Evolutionary conservation across 208 protist genomes (phyloP).

Genomic region (Wallacemonas collosoma): DNA sequence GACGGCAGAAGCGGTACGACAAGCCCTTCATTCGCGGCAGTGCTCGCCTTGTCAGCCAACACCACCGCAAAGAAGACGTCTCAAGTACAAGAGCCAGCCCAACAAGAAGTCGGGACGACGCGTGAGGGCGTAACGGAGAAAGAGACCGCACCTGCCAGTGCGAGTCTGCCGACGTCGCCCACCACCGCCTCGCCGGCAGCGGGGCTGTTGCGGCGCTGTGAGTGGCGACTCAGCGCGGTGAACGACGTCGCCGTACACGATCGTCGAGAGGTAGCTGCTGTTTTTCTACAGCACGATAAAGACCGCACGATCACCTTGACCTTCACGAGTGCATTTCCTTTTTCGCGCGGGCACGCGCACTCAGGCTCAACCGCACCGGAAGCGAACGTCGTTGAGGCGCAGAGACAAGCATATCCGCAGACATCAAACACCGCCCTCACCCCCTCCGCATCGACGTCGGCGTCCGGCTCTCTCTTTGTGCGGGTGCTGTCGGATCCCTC

Average conservation of each 20-base stretch:
- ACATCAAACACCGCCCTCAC: too few species aligned
- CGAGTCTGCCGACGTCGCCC: too few species aligned
- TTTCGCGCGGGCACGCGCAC: not conserved
- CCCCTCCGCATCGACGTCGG: not conserved
- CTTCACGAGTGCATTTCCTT: conserved; percentile 21
- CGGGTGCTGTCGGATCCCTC: not conserved
- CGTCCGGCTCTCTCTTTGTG: not conserved
- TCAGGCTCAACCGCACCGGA: not conserved
- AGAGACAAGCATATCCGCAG: not conserved
- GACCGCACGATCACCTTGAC: conserved; percentile 24
- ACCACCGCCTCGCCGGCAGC: too few species aligned
- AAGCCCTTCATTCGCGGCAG: not conserved
- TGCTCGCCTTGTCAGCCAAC: not conserved
- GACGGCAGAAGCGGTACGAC: not conserved
- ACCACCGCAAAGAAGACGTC: not conserved
- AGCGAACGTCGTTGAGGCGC: not conserved
- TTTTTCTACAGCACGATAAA: conserved; percentile 27
- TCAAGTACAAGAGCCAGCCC: too few species aligned
- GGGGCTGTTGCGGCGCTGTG: conserved; percentile 20
- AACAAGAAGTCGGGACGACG: not conserved
- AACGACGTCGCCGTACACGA: conserved; percentile 26
- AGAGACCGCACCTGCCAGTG: not conserved
- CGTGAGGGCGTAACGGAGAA: not conserved
- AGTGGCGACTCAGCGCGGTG: conserved; percentile 31
- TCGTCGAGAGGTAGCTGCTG: conserved; percentile 37